Conservation (phyloP, 2,329 filamentous ascomycete species). For the Stemphylium lycopersici region DNA sequence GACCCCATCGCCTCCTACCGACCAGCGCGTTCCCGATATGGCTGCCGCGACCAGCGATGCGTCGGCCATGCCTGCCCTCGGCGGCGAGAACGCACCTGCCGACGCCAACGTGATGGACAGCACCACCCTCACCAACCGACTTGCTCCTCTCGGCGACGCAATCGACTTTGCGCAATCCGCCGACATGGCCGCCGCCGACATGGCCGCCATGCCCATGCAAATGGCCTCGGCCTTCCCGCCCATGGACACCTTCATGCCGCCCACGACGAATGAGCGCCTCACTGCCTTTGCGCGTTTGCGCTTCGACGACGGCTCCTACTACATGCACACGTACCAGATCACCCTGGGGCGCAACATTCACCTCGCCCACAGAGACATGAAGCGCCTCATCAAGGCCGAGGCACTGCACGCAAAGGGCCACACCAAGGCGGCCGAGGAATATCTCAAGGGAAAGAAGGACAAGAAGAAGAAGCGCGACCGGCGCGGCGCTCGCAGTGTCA, state of each 20-base stretch:
- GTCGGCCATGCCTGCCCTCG: slow-evolving; percentile 14
- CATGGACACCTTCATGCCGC: slow-evolving; percentile 23
- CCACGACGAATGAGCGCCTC: slow-evolving; percentile 48
- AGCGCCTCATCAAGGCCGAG: slow-evolving; percentile 50
- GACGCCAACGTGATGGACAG: slow-evolving; percentile 2
- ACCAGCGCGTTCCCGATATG: slow-evolving; percentile 34
- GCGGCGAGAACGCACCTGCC: slow-evolving; percentile 22
- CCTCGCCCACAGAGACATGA: slow-evolving; percentile 57
- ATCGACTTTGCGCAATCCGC: slow-evolving; percentile 27
- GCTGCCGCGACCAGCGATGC: slow-evolving; percentile 37
- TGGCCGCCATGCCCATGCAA: slow-evolving; percentile 13
- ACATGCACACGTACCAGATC: slow-evolving; percentile 76
- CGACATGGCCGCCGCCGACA: slow-evolving; percentile 15
- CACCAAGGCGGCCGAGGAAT: slow-evolving; percentile 28
- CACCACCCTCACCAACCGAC: slow-evolving; percentile 9
- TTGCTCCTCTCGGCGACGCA: slow-evolving; percentile 30
- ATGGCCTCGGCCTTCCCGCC: slow-evolving; percentile 8
- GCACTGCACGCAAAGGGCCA: slow-evolving; percentile 35
- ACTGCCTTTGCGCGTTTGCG: slow-evolving; percentile 70
- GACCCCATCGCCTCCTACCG: slow-evolving; percentile 20
- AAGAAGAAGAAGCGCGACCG: slow-evolving; percentile 60
- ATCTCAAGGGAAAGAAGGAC: slow-evolving; percentile 25
- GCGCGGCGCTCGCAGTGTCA: slow-evolving; percentile 61
- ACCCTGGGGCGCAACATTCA: slow-evolving; percentile 73
- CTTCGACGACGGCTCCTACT: slow-evolving; percentile 77